Percentiles rank a stretch among this genome's conserved stretches.
Evolutionary conservation across 352 stramenopile genomes (phyloP).

Genomic region (Globisporangium takayamanum): DNA sequence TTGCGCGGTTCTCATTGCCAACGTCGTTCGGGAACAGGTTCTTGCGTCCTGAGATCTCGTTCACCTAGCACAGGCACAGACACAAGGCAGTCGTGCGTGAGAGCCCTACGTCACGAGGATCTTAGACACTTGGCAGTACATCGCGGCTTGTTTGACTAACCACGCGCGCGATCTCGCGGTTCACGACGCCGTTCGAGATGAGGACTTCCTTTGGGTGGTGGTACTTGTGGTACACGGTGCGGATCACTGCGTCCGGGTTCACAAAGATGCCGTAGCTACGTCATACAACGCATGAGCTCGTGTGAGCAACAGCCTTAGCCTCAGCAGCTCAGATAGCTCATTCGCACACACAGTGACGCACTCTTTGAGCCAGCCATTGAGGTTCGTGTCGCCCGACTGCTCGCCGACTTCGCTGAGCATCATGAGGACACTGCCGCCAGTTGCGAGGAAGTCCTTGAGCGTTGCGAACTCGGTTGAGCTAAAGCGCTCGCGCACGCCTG

Average conservation of each 20-base stretch:
- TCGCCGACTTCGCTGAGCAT: slow-evolving; percentile 91
- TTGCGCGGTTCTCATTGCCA: slow-evolving; percentile 28
- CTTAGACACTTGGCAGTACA: neutral
- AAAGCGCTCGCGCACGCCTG: slow-evolving; percentile 85
- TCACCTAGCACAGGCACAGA: slow-evolving; percentile 22
- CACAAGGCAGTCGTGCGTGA: neutral
- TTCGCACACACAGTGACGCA: slow-evolving; percentile 22
- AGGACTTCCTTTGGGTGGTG: slow-evolving; percentile 95
- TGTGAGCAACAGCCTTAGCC: neutral
- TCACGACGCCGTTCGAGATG: slow-evolving; percentile 92
- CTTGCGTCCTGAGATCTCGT: slow-evolving; percentile 63
- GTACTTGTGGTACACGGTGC: slow-evolving; percentile 96
- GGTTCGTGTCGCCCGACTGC: slow-evolving; percentile 86
- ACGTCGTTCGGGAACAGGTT: slow-evolving; percentile 34
- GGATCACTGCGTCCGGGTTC: slow-evolving; percentile 86
- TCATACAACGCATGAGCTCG: neutral
- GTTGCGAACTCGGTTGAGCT: slow-evolving; percentile 81
- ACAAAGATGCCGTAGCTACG: slow-evolving; percentile 79
- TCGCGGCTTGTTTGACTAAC: slow-evolving; percentile 12
- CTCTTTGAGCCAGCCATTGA: slow-evolving; percentile 94
- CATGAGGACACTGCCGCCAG: slow-evolving; percentile 87
- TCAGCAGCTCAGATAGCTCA: neutral
- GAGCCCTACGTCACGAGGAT: neutral
- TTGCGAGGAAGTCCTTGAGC: slow-evolving; percentile 86
- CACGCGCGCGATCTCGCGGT: slow-evolving; percentile 86